Evolutionary conservation across 768 basidiomycete species (phyloP), one percentile per base, ranked within the genome.

Genomic region (Gloeopeniophorella convolvens): DNA sequence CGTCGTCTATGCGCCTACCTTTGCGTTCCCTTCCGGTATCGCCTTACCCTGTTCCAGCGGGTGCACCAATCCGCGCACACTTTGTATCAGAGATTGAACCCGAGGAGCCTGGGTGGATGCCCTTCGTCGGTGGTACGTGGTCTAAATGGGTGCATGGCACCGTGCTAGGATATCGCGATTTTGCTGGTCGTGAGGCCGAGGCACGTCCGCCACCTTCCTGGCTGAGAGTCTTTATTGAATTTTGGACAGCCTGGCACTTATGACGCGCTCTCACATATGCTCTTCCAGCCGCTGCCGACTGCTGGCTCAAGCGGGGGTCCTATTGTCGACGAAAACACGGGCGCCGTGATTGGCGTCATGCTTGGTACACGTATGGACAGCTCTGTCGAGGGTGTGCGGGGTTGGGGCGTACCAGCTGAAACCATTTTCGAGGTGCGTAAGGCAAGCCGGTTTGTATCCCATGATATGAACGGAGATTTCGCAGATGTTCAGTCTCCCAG

Each of bases 241-340:
- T 23, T 53, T 15, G 24, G 28, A 21, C 58, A 82, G 79, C 77
- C 81, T 3, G 85, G 84, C 13, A 82, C 82, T n/a, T 80, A 84
- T 60, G 82, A 83, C 56, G 66, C 76, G 4, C 71, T 86, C 9
- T 73, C 76, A 1, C 76, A 80, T 56, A 62, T 86, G 55, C 60
- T 78, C 37, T 75, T 83, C 61, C 65, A 67, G 30, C 73, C 75
- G 2, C 60, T 76, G 7, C 83, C 83, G 11, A 76, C 77, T 0
- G 70, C 74, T 1, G 84, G 84, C 6, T 83, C 82, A 16, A 84
- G 82, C 48, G 84, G 85, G 4, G 83, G 82, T 1, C 83, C 84
- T 0, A 76, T 86, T 47, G 67, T 86, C 7, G 78, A 82, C 48
- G 72, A 74, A 54, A 71, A 77, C 53, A 77, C 66, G 24, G 83